These are phyloP conservation scores for Aegilops sharonensis DNA, from an alignment of 176 grass and related monocot species.

Conservation along the genomic window DNA sequence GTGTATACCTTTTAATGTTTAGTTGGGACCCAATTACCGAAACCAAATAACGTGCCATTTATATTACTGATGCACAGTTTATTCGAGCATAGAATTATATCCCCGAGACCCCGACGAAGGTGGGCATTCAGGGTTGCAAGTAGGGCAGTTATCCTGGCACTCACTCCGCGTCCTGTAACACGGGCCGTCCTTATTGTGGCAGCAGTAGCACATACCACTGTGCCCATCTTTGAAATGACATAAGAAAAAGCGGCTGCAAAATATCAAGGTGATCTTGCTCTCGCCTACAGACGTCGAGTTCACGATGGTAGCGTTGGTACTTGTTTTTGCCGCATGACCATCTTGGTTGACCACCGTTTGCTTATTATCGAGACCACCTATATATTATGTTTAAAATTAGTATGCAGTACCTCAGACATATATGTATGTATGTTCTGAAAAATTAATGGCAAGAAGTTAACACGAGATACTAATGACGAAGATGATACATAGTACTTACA, in stretches of 20 bases:
- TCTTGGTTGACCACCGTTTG: background rate
- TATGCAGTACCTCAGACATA: background rate
- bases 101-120: background rate
- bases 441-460: background rate
- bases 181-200: background rate
- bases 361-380: background rate
- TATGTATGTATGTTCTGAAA: background rate
- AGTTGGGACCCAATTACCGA: too few relatives aligned
- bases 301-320: background rate
- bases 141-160: background rate
- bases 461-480: background rate
- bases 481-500: background rate
- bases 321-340: background rate
- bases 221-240: background rate
- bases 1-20: too few relatives aligned
- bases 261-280: background rate
- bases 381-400: too few relatives aligned
- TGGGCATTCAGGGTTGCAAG: background rate
- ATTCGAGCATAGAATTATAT: too few relatives aligned
- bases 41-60: too few relatives aligned
- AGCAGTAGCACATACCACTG: background rate
- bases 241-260: background rate
- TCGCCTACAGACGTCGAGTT: background rate
- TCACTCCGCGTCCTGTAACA: background rate
- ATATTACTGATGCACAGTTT: too few relatives aligned